Conservation (phyloP, 164 flowering plant genomes). For the Platanus orientalis region DNA sequence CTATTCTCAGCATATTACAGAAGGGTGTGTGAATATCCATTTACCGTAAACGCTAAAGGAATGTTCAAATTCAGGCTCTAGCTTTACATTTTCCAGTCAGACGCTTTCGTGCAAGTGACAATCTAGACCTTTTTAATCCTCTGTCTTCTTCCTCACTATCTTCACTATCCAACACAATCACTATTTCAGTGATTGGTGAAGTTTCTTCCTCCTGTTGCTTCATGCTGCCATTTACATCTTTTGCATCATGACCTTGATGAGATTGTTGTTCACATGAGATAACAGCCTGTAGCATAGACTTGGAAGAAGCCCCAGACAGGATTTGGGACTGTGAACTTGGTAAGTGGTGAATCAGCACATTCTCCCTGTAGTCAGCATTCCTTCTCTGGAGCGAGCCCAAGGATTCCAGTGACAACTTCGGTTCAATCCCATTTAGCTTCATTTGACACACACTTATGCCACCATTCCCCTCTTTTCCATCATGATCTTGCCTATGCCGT, state of each 20-base stretch:
- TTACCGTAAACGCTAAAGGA: too few species aligned
- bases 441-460: neutral
- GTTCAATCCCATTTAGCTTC: neutral
- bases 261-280: conserved; percentile 1
- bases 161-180: conserved; percentile 78
- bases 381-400: neutral
- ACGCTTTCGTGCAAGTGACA: conserved; percentile 33
- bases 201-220: conserved; percentile 15
- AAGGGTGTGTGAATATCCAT: neutral
- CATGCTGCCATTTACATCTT: neutral
- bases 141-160: conserved; percentile 64
- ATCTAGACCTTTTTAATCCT: conserved; percentile 27
- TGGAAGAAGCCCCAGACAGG: neutral
- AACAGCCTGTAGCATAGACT: conserved; percentile 1
- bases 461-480: neutral
- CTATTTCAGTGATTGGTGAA: conserved; percentile 21
- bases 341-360: conserved; percentile 2
- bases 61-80: conserved; percentile 11
- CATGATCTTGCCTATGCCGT: conserved; percentile 11
- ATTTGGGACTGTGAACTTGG: neutral
- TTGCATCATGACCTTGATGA: neutral
- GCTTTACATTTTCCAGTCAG: conserved; percentile 28
- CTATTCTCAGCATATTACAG: neutral
- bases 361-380: conserved; percentile 9
- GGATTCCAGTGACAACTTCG: conserved; percentile 17